Evolutionary conservation across 192 early-diverging fungal species (phyloP), one percentile per base, ranked within the genome.

Genomic region (Backusella westeae): DNA sequence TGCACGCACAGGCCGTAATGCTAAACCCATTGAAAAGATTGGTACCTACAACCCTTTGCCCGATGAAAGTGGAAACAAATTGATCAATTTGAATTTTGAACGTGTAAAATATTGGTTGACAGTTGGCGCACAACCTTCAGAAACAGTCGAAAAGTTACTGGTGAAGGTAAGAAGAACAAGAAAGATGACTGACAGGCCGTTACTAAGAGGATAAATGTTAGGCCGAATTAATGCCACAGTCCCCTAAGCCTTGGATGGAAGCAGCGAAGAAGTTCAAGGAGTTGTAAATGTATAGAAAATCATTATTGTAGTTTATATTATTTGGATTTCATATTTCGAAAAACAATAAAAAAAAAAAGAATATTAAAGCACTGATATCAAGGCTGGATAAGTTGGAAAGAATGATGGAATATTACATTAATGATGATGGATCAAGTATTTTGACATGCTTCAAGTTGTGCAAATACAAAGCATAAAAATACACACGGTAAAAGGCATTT

Each of bases 81-180:
- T 93, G 49, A 85, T 99, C 52, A 91, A 93, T 41, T 84, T 98
- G 67, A 91, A 97, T 77, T 87, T 91, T 83, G 94, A 92, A 42
- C 91, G 97, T 39, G 93, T 94, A 81, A 97, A 98, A 83, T 97
- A 99, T 83, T 99, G 98, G 98, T 84, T 99, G 56, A 93, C 92
- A 21, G 95, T 95, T 29, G 98, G 98, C 9, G 98, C 98, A n/a
- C 94, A 97, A 86, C 96, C 96, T 3, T 90, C 91, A n/a, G 93
- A 95, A 36, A 85, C 91, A 49, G 98, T 97, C n/a, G 90, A 89
- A 29, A 94, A 92, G 78, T 81, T 99, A 82, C 84, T 99, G 23
- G 92, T 90, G 71, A 94, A 94, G 91, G 93, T 94, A 80, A 41
- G 32, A 41, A 73, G 2, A 23, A 14, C 2, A 32, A 41, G 34